These are phyloP conservation scores for Blastocystis sp. DNA, from an alignment of 352 stramenopile species.

Conservation along the genomic window DNA sequence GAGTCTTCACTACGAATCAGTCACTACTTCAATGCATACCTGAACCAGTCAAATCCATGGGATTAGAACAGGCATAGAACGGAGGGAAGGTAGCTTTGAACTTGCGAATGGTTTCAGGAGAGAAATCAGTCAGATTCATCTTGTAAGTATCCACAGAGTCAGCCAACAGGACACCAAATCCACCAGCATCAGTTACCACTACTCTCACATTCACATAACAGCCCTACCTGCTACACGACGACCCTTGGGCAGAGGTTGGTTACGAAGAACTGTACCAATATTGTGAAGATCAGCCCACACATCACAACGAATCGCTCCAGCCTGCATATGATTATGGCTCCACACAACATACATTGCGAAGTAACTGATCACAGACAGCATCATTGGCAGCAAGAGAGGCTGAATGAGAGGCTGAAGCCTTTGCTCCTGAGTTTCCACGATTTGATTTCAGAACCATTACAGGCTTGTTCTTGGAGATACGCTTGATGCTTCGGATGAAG, in stretches of 20 bases:
- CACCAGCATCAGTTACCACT: slow-evolving; percentile 46
- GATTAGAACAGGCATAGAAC: slow-evolving; percentile 44
- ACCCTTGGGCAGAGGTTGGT: slow-evolving; percentile 35
- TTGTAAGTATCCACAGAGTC: slow-evolving; percentile 50
- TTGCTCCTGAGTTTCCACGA: slow-evolving; percentile 31
- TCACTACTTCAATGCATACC: background rate
- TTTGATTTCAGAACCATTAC: slow-evolving; percentile 58
- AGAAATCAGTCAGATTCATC: slow-evolving; percentile 55
- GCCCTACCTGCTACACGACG: background rate
- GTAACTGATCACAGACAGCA: slow-evolving; percentile 28
- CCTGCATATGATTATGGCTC: background rate
- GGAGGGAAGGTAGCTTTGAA: slow-evolving; percentile 29
- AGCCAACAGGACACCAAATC: slow-evolving; percentile 39
- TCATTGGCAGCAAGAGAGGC: slow-evolving; percentile 49
- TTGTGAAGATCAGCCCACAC: slow-evolving; percentile 46
- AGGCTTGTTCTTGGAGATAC: slow-evolving; percentile 31
- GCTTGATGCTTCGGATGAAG: slow-evolving; percentile 22
- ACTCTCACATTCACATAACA: background rate
- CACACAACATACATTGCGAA: background rate
- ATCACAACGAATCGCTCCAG: slow-evolving; percentile 26
- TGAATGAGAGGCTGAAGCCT: slow-evolving; percentile 49
- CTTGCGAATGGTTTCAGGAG: slow-evolving; percentile 29
- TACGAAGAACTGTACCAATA: slow-evolving; percentile 47
- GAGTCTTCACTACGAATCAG: slow-evolving; percentile 1
- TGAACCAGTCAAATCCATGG: slow-evolving; percentile 31